Evolutionary conservation across 1,284 basidiomycete genomes (phyloP), one percentile per base, ranked within the genome.

Genomic region (Xerocomus minutiporus): DNA sequence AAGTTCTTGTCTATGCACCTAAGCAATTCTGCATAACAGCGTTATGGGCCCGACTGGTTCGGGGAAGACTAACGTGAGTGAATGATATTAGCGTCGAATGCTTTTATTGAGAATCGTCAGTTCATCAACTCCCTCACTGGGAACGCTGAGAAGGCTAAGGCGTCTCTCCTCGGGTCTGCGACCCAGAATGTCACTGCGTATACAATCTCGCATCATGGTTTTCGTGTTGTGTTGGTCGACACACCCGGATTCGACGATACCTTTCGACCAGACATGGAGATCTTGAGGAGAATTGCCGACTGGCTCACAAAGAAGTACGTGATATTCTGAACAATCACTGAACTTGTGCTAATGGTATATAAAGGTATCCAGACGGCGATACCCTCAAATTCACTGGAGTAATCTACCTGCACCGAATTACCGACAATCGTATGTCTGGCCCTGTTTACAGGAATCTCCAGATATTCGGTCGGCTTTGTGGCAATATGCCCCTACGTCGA

Each of bases 371-470:
- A 8, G 35, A 29, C 1, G 48, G 50, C 0, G 6, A 15, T 4
- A 47, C 63, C 0, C 46, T 55, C 34, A 51, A 26, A 25, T 59
- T 77, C 5, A 61, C 68, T 12, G 78, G 79, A 0, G 64, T 80
- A 48, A 69, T 80, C n/a, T 81, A 79, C 59, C 61, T 77, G 54
- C 78, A 80, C 51, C 71, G 74, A 20, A 20, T 20, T 20, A 20
- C 20, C 20, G 20, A 20, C 20, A 20, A 20, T 20, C 20, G 20
- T 20, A 66, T 80, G 56, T 70, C 73, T 12, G 76, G 76, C n/a
- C 71, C 74, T 41, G 73, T 70, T 12, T 59, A 59, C 15, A 72
- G 70, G 26, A 80, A 74, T 59, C 73, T 79, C 54, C 64, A 65
- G 29, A 23, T 35, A 15, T 77, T 80, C 59, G 73, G 73, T 45